These are phyloP conservation scores for Uronychia setigera DNA, from an alignment of 73 alveolate species.

Conservation along the genomic window DNA sequence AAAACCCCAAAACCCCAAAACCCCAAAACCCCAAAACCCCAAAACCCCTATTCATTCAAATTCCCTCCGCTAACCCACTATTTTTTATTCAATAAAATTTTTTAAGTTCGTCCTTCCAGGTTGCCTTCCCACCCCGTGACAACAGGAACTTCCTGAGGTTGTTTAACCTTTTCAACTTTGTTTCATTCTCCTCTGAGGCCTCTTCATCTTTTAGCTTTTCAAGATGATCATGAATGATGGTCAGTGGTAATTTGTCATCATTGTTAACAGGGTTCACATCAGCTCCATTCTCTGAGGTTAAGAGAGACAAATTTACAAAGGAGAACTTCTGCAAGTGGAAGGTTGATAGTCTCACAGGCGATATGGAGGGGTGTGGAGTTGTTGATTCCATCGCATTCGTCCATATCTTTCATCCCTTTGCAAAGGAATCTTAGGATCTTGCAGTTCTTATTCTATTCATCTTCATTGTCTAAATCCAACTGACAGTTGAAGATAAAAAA, in stretches of 20 bases:
- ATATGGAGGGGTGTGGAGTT: neutral
- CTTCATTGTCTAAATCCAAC: neutral
- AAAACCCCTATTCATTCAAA: too few relatives aligned
- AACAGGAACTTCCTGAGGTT: too few relatives aligned
- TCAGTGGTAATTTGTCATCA: slow-evolving; percentile 2
- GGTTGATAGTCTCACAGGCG: slow-evolving; percentile 4
- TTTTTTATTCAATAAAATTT: too few relatives aligned
- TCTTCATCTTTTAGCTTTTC: too few relatives aligned
- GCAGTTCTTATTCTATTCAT: neutral
- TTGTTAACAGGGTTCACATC: slow-evolving; percentile 9
- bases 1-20: too few relatives aligned
- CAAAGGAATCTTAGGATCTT: neutral
- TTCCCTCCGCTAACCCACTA: too few relatives aligned
- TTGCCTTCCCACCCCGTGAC: too few relatives aligned
- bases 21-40: too few relatives aligned
- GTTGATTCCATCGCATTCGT: neutral
- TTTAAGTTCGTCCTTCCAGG: too few relatives aligned
- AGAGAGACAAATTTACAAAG: neutral
- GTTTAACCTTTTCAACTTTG: too few relatives aligned
- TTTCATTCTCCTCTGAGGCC: too few relatives aligned
- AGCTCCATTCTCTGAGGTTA: neutral
- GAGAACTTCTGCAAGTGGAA: neutral
- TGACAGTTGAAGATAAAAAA: neutral
- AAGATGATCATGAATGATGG: neutral
- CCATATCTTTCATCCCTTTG: neutral